Evolutionary conservation across 768 basidiomycete species (phyloP).

Genomic region (Lactarius pseudohatsudake): DNA sequence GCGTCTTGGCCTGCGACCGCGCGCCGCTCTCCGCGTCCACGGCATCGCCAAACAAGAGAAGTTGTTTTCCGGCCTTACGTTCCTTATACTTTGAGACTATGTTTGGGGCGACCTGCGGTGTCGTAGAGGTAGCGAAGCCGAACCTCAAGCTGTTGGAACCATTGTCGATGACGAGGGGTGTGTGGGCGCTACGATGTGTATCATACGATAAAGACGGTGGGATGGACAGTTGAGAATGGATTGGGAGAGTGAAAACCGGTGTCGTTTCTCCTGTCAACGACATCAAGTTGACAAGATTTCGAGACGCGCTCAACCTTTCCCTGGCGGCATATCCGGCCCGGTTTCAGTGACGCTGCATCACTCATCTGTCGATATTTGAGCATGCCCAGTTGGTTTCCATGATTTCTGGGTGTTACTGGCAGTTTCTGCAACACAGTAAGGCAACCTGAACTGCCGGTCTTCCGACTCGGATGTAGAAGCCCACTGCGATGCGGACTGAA

Average conservation of each 20-base stretch:
- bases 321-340: neutral
- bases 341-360: neutral
- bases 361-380: too few relatives aligned
- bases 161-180: constrained; percentile 86
- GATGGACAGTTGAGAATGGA: constrained; percentile 19
- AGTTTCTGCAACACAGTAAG: too few relatives aligned
- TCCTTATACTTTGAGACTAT: constrained; percentile 88
- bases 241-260: constrained; percentile 13
- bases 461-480: too few relatives aligned
- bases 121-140: constrained; percentile 67
- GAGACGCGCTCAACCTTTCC: neutral
- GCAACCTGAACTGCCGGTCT: too few relatives aligned
- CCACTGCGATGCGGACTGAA: too few relatives aligned
- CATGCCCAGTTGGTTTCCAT: too few relatives aligned
- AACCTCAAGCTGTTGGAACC: constrained; percentile 81
- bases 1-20: constrained; percentile 69
- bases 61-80: constrained; percentile 73
- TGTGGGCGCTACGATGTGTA: constrained; percentile 33
- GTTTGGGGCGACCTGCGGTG: constrained; percentile 64
- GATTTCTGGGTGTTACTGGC: too few relatives aligned
- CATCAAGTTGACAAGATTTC: neutral
- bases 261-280: neutral
- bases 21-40: constrained; percentile 86
- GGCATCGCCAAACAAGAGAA: constrained; percentile 87
- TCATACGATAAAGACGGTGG: constrained; percentile 20